A percentile compares a stretch with the other conserved stretches of the same genome.
These are phyloP conservation scores for Salvia sclarea DNA, from an alignment of 305 asterid species.

Conservation along the genomic window DNA sequence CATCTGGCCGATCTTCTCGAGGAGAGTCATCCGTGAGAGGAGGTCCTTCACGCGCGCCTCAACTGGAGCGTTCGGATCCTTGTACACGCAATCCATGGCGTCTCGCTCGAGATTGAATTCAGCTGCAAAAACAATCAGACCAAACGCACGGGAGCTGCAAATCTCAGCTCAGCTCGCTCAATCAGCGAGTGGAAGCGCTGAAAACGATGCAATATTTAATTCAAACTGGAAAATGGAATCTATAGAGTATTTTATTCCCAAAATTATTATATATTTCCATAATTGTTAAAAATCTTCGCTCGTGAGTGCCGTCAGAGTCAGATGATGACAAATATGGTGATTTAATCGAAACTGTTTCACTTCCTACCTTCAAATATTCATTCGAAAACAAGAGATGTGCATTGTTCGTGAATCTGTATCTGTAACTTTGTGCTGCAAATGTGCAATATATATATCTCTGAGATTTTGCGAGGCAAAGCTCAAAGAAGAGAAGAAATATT, in stretches of 20 bases:
- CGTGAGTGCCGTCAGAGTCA: too few species aligned
- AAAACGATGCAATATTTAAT: background rate
- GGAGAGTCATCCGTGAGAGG: constrained; percentile 74
- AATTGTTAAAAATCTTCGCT: background rate
- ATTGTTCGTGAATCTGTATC: background rate
- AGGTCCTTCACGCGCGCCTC: constrained; percentile 82
- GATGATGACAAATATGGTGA: background rate
- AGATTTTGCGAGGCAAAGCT: too few species aligned
- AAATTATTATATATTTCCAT: background rate
- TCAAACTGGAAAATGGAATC: background rate
- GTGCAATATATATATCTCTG: too few species aligned
- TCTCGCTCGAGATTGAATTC: background rate
- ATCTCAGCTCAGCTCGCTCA: background rate
- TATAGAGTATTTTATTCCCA: background rate
- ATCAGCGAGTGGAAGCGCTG: background rate
- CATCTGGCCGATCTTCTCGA: constrained; percentile 85
- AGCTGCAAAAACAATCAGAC: background rate
- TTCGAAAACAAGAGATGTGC: too few species aligned
- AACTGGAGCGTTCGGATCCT: constrained; percentile 52
- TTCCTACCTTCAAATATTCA: too few species aligned
- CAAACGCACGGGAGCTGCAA: constrained; percentile 5
- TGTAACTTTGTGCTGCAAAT: too few species aligned
- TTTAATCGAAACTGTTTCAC: too few species aligned
- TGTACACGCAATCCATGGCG: constrained; percentile 68
- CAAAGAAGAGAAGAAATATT: too few species aligned